Percentiles rank a stretch among this genome's conserved stretches.
phyloP scores from a whole-genome alignment of 2,329 filamentous ascomycete species.

The Talaromyces sp. region DNA sequence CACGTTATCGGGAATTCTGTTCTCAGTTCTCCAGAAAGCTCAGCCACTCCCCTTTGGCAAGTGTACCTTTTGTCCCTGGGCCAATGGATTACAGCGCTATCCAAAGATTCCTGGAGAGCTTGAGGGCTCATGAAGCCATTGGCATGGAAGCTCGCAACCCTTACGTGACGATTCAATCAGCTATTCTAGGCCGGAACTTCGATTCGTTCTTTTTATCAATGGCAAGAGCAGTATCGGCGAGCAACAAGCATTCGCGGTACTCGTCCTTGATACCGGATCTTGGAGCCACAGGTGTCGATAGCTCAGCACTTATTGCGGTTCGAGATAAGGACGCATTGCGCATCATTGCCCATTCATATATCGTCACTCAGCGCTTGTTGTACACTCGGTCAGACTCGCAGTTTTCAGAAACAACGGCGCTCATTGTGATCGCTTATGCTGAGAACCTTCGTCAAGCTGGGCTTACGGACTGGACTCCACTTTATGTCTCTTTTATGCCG shows the following conservation, averaged over 20 bases:
- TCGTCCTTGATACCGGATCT: constrained; percentile 35
- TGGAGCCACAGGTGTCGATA: constrained; percentile 52
- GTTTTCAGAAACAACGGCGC: constrained; percentile 60
- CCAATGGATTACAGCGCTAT: constrained; percentile 48
- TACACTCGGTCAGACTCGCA: constrained; percentile 48
- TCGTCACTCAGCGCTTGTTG: constrained; percentile 63
- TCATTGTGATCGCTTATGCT: constrained; percentile 74
- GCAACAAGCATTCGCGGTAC: constrained; percentile 27
- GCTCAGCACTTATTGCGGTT: constrained; percentile 43
- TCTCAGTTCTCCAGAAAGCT: constrained; percentile 43
- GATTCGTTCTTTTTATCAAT: constrained; percentile 41
- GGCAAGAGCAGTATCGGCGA: constrained; percentile 41
- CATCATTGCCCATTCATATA: constrained; percentile 63
- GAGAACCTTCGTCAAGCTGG: constrained; percentile 70
- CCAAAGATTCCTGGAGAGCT: constrained; percentile 36
- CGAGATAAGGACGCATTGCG: constrained; percentile 60
- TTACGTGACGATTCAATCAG: constrained; percentile 44
- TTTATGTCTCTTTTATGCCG: constrained; percentile 80
- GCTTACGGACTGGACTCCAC: constrained; percentile 74
- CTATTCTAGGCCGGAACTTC: constrained; percentile 43
- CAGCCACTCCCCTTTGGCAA: constrained; percentile 54
- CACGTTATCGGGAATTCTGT: constrained; percentile 71
- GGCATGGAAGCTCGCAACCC: constrained; percentile 42
- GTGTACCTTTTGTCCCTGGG: constrained; percentile 55
- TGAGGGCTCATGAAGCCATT: constrained; percentile 35